Evolutionary conservation across 2,329 filamentous ascomycete genomes (phyloP).

Genomic region (Malbranchea zuffiana): DNA sequence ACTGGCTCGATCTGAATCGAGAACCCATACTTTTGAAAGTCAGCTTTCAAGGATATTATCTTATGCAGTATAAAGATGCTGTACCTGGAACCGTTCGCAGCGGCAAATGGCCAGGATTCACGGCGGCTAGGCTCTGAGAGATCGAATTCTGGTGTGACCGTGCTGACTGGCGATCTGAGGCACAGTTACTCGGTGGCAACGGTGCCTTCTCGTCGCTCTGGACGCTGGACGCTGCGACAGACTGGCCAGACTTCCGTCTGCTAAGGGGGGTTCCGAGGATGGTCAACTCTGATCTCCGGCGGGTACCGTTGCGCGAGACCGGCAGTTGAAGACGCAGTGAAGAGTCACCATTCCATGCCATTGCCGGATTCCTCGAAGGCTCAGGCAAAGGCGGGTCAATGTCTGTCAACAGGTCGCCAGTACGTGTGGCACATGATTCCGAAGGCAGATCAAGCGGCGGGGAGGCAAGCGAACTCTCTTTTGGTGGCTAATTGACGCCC

Average conservation of each 20-base stretch:
- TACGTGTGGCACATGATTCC: slow-evolving; percentile 12
- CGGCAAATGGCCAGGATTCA: slow-evolving; percentile 1
- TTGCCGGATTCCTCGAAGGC: slow-evolving; percentile 1
- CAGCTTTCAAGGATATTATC: neutral
- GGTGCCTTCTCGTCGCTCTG: slow-evolving; percentile 11
- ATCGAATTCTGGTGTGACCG: slow-evolving; percentile 1
- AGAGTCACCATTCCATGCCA: slow-evolving; percentile 11
- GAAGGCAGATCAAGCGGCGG: neutral
- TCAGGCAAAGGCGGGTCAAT: neutral
- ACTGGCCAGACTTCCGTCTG: slow-evolving; percentile 14
- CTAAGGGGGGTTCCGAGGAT: slow-evolving; percentile 11
- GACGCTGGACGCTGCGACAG: slow-evolving; percentile 11
- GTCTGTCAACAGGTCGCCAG: slow-evolving; percentile 10
- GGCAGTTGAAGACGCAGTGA: slow-evolving; percentile 9
- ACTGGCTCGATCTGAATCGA: slow-evolving; percentile 6
- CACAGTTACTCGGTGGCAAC: too few species aligned
- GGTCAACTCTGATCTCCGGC: slow-evolving; percentile 11
- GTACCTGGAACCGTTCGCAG: slow-evolving; percentile 12
- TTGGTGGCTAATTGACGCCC: too few species aligned
- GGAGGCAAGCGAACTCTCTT: too few species aligned
- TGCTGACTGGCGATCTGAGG: too few species aligned
- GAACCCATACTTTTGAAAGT: slow-evolving; percentile 15
- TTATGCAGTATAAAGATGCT: neutral
- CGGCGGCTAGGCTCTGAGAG: neutral
- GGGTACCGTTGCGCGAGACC: slow-evolving; percentile 5